These are phyloP conservation scores for Monosporascus sp. DNA, from an alignment of 2,329 filamentous ascomycete genomes.

Conservation along the genomic window DNA sequence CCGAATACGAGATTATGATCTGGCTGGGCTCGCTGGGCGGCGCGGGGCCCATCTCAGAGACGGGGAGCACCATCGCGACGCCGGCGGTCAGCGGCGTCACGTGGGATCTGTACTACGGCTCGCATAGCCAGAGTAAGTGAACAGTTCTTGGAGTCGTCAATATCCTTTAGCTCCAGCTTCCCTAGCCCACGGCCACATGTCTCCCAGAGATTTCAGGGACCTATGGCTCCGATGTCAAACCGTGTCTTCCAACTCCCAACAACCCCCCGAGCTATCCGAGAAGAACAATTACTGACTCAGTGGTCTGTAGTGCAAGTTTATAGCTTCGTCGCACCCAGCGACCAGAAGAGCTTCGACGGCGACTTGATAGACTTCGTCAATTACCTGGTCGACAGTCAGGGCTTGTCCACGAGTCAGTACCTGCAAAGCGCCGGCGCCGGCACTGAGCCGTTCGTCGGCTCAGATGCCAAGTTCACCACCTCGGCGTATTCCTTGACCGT, in stretches of 20 bases:
- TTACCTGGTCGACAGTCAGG: slow-evolving; percentile 41
- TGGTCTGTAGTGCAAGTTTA: slow-evolving; percentile 32
- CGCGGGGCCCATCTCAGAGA: slow-evolving; percentile 30
- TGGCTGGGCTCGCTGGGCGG: slow-evolving; percentile 23
- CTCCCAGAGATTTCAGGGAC: too few species aligned
- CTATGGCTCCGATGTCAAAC: too few species aligned
- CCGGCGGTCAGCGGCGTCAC: slow-evolving; percentile 43
- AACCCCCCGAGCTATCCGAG: too few species aligned
- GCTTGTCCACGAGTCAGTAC: slow-evolving; percentile 40
- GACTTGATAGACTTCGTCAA: slow-evolving; percentile 49
- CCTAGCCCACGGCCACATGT: too few species aligned
- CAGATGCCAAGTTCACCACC: slow-evolving; percentile 37
- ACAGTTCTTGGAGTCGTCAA: slow-evolving; percentile 13
- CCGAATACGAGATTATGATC: slow-evolving; percentile 53
- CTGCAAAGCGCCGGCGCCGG: slow-evolving; percentile 44
- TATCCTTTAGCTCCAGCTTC: too few species aligned
- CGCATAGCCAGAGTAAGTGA: slow-evolving; percentile 41
- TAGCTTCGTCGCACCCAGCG: slow-evolving; percentile 32
- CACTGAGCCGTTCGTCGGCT: slow-evolving; percentile 46
- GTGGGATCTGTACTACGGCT: slow-evolving; percentile 52
- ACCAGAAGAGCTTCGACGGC: slow-evolving; percentile 42
- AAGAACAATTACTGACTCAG: too few species aligned
- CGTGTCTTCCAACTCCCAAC: too few species aligned
- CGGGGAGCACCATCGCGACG: slow-evolving; percentile 46
- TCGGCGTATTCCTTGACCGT: slow-evolving; percentile 1